These are phyloP conservation scores for Spongospora subterranea DNA, from an alignment of 208 protist genomes.

Conservation along the genomic window DNA sequence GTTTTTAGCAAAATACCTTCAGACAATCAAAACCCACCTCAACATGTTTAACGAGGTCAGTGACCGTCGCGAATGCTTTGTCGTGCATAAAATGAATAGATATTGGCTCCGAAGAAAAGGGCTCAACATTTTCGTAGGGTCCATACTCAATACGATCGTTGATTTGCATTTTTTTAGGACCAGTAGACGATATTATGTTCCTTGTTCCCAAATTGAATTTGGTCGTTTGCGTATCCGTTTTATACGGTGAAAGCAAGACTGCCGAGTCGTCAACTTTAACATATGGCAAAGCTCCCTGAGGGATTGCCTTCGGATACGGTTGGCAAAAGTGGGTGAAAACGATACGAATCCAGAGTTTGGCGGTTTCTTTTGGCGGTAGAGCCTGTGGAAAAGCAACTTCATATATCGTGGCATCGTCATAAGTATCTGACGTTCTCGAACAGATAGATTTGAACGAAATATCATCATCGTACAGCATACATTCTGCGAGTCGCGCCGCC, in stretches of 20 bases:
- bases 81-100: constrained; percentile 74
- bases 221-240: background rate
- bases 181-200: background rate
- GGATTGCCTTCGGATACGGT: constrained; percentile 4
- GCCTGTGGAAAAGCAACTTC: constrained; percentile 29
- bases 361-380: background rate
- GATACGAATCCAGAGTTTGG: background rate
- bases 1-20: background rate
- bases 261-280: constrained; percentile 1
- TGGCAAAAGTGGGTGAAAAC: constrained; percentile 26
- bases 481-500: background rate
- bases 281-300: constrained; percentile 20
- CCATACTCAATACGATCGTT: constrained; percentile 68
- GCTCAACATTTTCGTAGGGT: constrained; percentile 69
- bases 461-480: constrained; percentile 18
- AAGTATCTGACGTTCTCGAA: background rate
- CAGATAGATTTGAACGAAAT: background rate
- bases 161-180: background rate
- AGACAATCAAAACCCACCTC: background rate
- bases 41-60: constrained; percentile 10
- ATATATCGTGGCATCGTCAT: background rate
- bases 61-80: constrained; percentile 60
- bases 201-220: background rate
- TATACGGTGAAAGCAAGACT: background rate
- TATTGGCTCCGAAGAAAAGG: constrained; percentile 59